These are phyloP conservation scores for Fabrea salina DNA, from an alignment of 169 alveolate genomes.

Conservation along the genomic window DNA sequence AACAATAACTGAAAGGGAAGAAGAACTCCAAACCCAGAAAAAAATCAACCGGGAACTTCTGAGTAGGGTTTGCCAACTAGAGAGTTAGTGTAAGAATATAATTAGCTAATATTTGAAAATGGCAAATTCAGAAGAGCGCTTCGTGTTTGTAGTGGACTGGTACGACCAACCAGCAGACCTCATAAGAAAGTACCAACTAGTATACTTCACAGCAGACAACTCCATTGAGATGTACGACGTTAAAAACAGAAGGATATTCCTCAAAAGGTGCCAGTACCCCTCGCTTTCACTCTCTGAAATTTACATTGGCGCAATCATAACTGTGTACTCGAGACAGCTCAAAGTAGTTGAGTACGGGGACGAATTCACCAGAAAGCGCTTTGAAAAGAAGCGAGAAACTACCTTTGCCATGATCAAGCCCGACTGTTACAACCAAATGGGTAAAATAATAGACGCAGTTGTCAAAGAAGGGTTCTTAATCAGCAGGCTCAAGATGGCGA, in stretches of 20 bases:
- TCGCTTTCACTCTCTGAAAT: slow-evolving; percentile 59
- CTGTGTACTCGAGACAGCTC: slow-evolving; percentile 78
- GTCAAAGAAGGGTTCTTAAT: slow-evolving; percentile 67
- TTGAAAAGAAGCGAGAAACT: slow-evolving; percentile 60
- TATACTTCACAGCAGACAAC: slow-evolving; percentile 71
- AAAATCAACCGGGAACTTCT: not conserved
- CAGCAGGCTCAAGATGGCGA: slow-evolving; percentile 73
- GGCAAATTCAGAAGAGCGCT: slow-evolving; percentile 64
- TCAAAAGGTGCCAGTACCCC: slow-evolving; percentile 75
- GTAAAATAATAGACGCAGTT: slow-evolving; percentile 71
- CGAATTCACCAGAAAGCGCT: slow-evolving; percentile 68
- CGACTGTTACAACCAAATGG: slow-evolving; percentile 81
- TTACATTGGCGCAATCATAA: slow-evolving; percentile 70
- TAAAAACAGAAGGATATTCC: slow-evolving; percentile 73
- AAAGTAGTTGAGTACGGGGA: slow-evolving; percentile 83
- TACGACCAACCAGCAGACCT: slow-evolving; percentile 74
- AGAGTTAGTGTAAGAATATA: too few species aligned
- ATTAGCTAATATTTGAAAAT: too few species aligned
- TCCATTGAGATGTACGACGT: slow-evolving; percentile 83
- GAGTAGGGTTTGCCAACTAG: slow-evolving; percentile 17
- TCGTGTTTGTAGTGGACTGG: slow-evolving; percentile 78
- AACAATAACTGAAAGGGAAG: slow-evolving; percentile 24
- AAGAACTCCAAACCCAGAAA: not conserved
- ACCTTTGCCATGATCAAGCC: slow-evolving; percentile 86
- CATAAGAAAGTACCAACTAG: slow-evolving; percentile 64